Evolutionary conservation across 768 basidiomycete genomes (phyloP), one percentile per base, ranked within the genome.

Genomic region (Grammothele lineata): DNA sequence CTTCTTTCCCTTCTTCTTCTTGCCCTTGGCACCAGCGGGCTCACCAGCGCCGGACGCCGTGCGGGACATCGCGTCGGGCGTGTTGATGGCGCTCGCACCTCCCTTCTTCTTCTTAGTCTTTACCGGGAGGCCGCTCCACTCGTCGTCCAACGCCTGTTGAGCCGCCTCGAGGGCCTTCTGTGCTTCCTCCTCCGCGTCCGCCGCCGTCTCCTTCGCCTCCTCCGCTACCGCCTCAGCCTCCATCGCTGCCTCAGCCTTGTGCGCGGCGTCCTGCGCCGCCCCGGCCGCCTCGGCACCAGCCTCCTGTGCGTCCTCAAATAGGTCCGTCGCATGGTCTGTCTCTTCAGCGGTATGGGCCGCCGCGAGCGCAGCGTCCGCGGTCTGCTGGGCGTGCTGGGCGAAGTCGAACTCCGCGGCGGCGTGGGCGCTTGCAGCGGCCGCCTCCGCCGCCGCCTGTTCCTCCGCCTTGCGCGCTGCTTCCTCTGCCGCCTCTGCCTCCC

Each of bases 1-100:
- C 37, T 46, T 48, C 38, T 50, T 49, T 6, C 48, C 48, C 46
- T 53, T 54, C 45, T 48, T 51, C 45, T 58, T 57, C 53, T 59
- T 59, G 33, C 49, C 47, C 45, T 48, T 54, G 36, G 34, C 24
- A 22, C 25, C 41, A 30, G 33, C 18, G 17, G 12, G 9, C 18
- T 5, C 18, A 22, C n/a, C 26, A 5, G 43, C 47, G 27, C 48
- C 51, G 21, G 42, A 43, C 11, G 23, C 25, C 19, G 38, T n/a
- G 15, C 22, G 32, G 12, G 50, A 40, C 19, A 33, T 30, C 4
- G 27, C 15, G 26, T n/a, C 26, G 8, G 35, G 36, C n/a, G 44
- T 30, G 15, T 23, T 23, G 5, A 15, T 17, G 5, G 34, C 23
- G 34, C 32, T 32, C 40, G 42, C 42, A 24, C 8, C 21, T 8